These are phyloP conservation scores for Basidiobolus meristosporus DNA, from an alignment of 371 early-diverging fungal species.

Conservation along the genomic window DNA sequence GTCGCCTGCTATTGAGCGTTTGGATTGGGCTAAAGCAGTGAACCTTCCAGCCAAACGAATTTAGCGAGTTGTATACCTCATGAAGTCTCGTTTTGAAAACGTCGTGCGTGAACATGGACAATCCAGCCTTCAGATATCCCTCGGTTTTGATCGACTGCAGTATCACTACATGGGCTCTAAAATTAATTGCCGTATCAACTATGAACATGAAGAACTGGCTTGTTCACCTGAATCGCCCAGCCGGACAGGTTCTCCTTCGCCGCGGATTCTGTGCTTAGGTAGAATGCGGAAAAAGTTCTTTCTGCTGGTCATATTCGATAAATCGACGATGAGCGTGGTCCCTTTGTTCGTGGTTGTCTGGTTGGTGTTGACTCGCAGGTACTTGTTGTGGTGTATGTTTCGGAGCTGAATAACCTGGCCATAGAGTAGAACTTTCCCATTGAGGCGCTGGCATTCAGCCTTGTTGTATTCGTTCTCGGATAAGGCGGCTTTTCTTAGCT, in stretches of 20 bases:
- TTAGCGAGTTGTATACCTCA: conserved; percentile 13
- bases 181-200: too few species aligned
- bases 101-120: conserved; percentile 5
- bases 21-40: conserved; percentile 9
- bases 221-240: conserved; percentile 11
- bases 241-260: conserved; percentile 28
- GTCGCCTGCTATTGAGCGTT: conserved; percentile 6
- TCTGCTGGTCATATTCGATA: conserved; percentile 11
- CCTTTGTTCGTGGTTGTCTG: conserved; percentile 16
- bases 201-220: too few species aligned
- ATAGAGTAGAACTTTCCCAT: conserved; percentile 22
- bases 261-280: conserved; percentile 26
- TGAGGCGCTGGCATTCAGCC: conserved; percentile 12
- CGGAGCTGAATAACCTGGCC: conserved; percentile 25
- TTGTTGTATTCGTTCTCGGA: conserved; percentile 16
- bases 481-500: conserved; percentile 8
- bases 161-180: conserved; percentile 12
- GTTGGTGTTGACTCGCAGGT: conserved; percentile 19
- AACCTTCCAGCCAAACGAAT: conserved; percentile 15
- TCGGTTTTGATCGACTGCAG: conserved; percentile 26
- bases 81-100: conserved; percentile 7
- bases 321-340: conserved; percentile 15
- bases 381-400: conserved; percentile 19
- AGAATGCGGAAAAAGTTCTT: conserved; percentile 23
- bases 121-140: conserved; percentile 18